A percentile compares a stretch with the other conserved stretches of the same genome.
Evolutionary conservation across 345 rosid species (phyloP).

Genomic region (Ceriops decandra): DNA sequence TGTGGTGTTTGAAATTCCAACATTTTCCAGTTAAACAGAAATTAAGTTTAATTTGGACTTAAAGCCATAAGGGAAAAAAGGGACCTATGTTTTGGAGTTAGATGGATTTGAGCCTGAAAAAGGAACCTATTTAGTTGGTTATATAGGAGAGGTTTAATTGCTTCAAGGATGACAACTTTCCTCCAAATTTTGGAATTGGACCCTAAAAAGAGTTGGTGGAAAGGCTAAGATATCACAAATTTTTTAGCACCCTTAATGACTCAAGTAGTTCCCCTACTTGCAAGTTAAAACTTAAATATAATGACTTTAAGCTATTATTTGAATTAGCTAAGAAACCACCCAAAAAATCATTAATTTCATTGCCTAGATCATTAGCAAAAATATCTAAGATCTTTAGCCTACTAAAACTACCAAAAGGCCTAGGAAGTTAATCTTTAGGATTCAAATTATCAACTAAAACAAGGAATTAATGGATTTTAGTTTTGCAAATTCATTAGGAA

Average conservation of each 20-base stretch:
- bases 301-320: constrained; percentile 29
- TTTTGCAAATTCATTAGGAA: constrained; percentile 38
- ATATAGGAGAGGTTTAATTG: constrained; percentile 12
- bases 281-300: constrained; percentile 16
- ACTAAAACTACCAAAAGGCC: constrained; percentile 32
- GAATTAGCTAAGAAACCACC: constrained; percentile 26
- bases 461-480: constrained; percentile 27
- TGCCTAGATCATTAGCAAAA: constrained; percentile 40
- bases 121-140: constrained; percentile 18
- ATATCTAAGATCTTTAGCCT: constrained; percentile 41
- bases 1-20: constrained; percentile 19
- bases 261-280: constrained; percentile 13
- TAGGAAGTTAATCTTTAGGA: constrained; percentile 39
- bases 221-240: constrained; percentile 8
- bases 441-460: constrained; percentile 40
- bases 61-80: constrained; percentile 17
- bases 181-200: constrained; percentile 14
- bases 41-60: constrained; percentile 11
- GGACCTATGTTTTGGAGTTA: constrained; percentile 10
- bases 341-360: constrained; percentile 40
- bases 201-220: constrained; percentile 9
- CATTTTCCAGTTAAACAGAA: constrained; percentile 4
- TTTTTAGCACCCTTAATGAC: constrained; percentile 7
- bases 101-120: constrained; percentile 11
- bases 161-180: constrained; percentile 11